A percentile compares a stretch with the other conserved stretches of the same genome.
These are phyloP conservation scores for Nigrospora sphaerica DNA, from an alignment of 2,329 filamentous ascomycete genomes.

Conservation along the genomic window DNA sequence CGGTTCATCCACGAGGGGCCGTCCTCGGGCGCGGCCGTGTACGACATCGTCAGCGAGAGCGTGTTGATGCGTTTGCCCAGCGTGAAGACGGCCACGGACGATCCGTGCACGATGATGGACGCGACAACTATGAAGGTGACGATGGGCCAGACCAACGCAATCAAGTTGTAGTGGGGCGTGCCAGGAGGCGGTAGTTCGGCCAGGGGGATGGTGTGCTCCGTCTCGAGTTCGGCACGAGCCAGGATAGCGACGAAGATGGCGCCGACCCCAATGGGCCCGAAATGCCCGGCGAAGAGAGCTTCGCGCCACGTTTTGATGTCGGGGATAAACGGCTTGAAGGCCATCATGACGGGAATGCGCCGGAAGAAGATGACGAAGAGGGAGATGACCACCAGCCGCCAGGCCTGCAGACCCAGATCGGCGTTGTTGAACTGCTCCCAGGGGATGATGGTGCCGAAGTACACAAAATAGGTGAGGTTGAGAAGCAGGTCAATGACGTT, in stretches of 20 bases:
- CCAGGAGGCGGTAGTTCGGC: constrained; percentile 48
- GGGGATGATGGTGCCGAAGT: constrained; percentile 92
- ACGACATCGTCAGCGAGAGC: constrained; percentile 88
- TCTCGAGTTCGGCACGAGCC: constrained; percentile 85
- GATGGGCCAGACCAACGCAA: constrained; percentile 91
- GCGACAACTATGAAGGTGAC: constrained; percentile 88
- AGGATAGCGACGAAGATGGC: constrained; percentile 94
- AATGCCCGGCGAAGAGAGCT: constrained; percentile 92
- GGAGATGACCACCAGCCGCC: constrained; percentile 90
- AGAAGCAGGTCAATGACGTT: constrained; percentile 97
- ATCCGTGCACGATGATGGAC: constrained; percentile 93
- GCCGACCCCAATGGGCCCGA: constrained; percentile 94
- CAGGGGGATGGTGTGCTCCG: constrained; percentile 66
- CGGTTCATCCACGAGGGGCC: constrained; percentile 93
- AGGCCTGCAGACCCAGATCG: constrained; percentile 69
- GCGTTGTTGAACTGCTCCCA: constrained; percentile 85
- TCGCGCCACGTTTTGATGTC: constrained; percentile 98
- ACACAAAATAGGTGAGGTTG: constrained; percentile 97
- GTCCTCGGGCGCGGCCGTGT: constrained; percentile 83
- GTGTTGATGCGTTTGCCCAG: constrained; percentile 98
- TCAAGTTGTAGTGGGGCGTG: constrained; percentile 57
- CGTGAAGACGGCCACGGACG: constrained; percentile 96
- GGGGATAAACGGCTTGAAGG: constrained; percentile 85
- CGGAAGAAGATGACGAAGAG: constrained; percentile 92
- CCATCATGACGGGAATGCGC: constrained; percentile 89